Percentiles rank a stretch among this genome's conserved stretches.
Conservation (phyloP, 2,329 filamentous ascomycete species). For the Aspergillus sp. region DNA sequence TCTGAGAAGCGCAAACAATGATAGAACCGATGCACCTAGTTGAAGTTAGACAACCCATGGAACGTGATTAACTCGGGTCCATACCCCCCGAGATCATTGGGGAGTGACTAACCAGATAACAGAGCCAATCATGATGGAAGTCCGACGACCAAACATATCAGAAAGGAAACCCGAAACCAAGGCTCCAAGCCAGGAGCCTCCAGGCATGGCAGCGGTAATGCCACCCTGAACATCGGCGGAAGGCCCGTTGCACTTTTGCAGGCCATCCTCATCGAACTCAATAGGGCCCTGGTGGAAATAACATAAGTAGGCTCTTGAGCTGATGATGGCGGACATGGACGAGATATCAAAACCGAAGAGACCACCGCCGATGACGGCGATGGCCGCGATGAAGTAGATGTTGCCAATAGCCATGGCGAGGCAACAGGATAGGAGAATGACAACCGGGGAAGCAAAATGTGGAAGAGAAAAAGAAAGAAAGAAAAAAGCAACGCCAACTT, state of each 20-base stretch:
- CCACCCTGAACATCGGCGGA: conserved; percentile 60
- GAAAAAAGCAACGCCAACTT: not conserved
- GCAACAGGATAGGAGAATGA: not conserved
- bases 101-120: conserved; percentile 46
- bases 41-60: not conserved
- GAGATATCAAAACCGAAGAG: conserved; percentile 79
- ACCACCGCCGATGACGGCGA: conserved; percentile 63
- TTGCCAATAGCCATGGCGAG: conserved; percentile 50
- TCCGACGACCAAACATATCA: conserved; percentile 56
- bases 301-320: conserved; percentile 66
- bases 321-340: conserved; percentile 69
- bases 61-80: not conserved
- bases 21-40: conserved; percentile 54
- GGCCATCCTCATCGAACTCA: conserved; percentile 31
- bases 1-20: conserved; percentile 63
- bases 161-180: conserved; percentile 56
- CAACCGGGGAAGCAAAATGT: conserved; percentile 7
- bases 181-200: conserved; percentile 66
- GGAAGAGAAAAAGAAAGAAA: conserved; percentile 2
- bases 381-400: conserved; percentile 59
- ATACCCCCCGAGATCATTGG: not conserved
- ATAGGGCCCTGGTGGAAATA: conserved; percentile 63
- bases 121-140: conserved; percentile 53
- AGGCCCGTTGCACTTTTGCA: conserved; percentile 43
- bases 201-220: conserved; percentile 73